Conservation (phyloP, 805 yeast species). For the Nakazawaea ernobii region DNA sequence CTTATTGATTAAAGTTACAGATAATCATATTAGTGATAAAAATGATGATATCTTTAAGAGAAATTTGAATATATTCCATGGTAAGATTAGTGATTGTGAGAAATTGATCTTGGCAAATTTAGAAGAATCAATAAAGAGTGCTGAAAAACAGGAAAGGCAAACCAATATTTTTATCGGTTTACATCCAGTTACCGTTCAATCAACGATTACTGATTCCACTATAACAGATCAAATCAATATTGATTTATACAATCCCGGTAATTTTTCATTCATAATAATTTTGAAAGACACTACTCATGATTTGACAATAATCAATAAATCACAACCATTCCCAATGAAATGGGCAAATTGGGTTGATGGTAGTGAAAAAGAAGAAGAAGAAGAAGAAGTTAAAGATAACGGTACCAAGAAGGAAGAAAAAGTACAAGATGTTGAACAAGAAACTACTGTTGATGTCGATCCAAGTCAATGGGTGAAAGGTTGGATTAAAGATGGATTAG, state of each 20-base stretch:
- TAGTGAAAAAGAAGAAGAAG: constrained; percentile 14
- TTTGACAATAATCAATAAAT: constrained; percentile 65
- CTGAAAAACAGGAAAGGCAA: constrained; percentile 18
- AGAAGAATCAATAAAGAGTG: constrained; percentile 59
- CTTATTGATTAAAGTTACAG: constrained; percentile 54
- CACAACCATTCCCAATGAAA: constrained; percentile 84
- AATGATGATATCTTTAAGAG: constrained; percentile 21
- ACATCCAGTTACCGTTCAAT: constrained; percentile 19
- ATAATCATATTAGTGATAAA: constrained; percentile 34
- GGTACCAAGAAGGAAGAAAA: constrained; percentile 11
- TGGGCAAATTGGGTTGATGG: constrained; percentile 94
- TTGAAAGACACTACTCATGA: constrained; percentile 76
- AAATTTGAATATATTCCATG: constrained; percentile 66
- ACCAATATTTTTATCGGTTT: constrained; percentile 26
- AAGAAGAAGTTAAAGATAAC: too few relatives aligned
- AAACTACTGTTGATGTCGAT: constrained; percentile 36
- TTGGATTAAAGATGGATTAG: constrained; percentile 77
- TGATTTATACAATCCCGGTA: constrained; percentile 40
- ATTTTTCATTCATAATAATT: constrained; percentile 72
- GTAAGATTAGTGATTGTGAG: constrained; percentile 78
- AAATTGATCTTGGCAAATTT: constrained; percentile 84
- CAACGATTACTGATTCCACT: constrained; percentile 15
- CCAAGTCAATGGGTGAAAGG: constrained; percentile 79
- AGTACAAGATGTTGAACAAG: constrained; percentile 22
- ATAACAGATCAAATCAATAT: constrained; percentile 30